Base-by-base conservation (phyloP, 192 early-diverging fungal species). In the Podochytrium sp. region DNA sequence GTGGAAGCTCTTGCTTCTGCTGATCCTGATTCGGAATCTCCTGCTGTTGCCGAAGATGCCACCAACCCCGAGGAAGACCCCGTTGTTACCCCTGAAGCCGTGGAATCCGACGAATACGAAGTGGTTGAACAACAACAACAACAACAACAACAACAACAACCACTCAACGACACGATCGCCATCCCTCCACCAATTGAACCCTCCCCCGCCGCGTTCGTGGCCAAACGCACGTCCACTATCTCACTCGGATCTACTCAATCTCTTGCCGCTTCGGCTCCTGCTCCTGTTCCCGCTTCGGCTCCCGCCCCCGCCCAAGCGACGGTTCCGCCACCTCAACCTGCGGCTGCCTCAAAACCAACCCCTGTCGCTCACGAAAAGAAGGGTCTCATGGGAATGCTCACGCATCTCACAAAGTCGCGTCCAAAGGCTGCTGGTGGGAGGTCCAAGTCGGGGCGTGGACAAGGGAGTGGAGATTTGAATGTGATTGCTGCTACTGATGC, bases 371-470 rank as follows among this genome's bases (percentile, higher is more conserved):
- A 74, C 29, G 75, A 77, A 58, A 80, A 78, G 25, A 73, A 69
- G 43, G 58, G 65, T 5, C 64, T 85, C 25, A 72, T 74, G 41
- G 70, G 73, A 35, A 83, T 85, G 79, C 73, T 85, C n/a, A 78
- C 71, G 56, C 66, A 69, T 49, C 35, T 85, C 30, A 85, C 84
- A 27, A 85, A 85, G 52, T 63, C 70, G 25, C 59, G 84, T 2
- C 84, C 84, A 33, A 85, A 85, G 65, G 73, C 67, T 42, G 71
- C 32, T 30, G 66, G 78, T 47, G 74, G 53, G 38, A 66, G 49
- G n/a, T 18, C 30, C 29, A 73, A 71, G 59, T n/a, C n/a, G n/a
- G n/a, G n/a, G n/a, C n/a, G n/a, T n/a, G n/a, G n/a, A n/a, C n/a
- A n/a, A n/a, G n/a, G n/a, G n/a, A n/a, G n/a, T n/a, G n/a, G n/a